phyloP scores from a whole-genome alignment of 129 eudicot genomes.

The Flaveria trinervia region DNA sequence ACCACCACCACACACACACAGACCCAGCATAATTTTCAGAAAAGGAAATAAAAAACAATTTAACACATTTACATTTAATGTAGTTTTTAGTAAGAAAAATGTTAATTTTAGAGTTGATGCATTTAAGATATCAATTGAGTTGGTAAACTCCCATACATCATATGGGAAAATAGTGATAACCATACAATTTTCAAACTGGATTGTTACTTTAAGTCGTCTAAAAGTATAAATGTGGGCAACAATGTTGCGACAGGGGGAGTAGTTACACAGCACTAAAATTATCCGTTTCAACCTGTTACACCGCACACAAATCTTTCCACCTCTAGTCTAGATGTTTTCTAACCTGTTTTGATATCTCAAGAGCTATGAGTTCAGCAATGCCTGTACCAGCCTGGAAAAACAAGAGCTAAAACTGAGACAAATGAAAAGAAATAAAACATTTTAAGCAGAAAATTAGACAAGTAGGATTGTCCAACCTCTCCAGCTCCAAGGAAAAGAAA shows the following conservation, averaged over 20 bases:
- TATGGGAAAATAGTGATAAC: background rate
- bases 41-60: background rate
- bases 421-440: background rate
- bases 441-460: background rate
- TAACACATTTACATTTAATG: background rate
- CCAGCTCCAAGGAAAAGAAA: conserved; percentile 97
- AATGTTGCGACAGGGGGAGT: background rate
- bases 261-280: background rate
- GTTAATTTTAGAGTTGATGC: background rate
- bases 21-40: background rate
- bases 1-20: too few species aligned
- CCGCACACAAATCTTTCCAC: background rate
- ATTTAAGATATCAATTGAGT: background rate
- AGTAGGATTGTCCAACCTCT: conserved; percentile 53
- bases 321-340: conserved; percentile 4
- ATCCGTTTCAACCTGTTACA: background rate
- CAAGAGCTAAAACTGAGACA: conserved; percentile 16
- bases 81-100: background rate
- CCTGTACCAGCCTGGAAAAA: conserved; percentile 96
- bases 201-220: background rate
- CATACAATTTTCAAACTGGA: background rate
- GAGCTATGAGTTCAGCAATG: conserved; percentile 98
- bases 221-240: conserved; percentile 1
- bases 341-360: conserved; percentile 97
- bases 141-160: background rate